These are phyloP conservation scores for Microthyrium microscopicum DNA, from an alignment of 2,329 filamentous ascomycete species.

Conservation along the genomic window DNA sequence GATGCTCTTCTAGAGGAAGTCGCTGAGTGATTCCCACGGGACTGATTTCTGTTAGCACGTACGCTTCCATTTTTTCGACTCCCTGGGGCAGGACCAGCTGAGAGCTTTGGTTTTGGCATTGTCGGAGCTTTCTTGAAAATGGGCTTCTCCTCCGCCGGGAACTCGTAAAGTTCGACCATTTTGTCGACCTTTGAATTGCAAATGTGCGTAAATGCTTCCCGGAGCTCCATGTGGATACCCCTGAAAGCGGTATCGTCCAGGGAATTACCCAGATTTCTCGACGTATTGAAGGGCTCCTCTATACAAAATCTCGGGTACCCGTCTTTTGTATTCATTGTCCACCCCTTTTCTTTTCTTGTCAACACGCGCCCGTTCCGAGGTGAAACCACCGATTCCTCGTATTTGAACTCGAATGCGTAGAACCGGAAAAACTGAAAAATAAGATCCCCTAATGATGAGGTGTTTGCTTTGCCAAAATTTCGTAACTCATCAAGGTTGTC, in stretches of 20 bases:
- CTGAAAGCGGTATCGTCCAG: slow-evolving; percentile 89
- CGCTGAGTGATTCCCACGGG: background rate
- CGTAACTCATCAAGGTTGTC: slow-evolving; percentile 64
- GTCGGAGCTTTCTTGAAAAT: slow-evolving; percentile 36
- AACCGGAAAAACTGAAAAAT: slow-evolving; percentile 91
- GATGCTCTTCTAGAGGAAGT: slow-evolving; percentile 8
- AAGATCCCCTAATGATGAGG: slow-evolving; percentile 67
- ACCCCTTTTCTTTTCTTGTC: slow-evolving; percentile 72
- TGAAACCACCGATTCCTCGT: slow-evolving; percentile 68
- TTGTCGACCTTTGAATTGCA: slow-evolving; percentile 62
- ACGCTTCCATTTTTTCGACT: slow-evolving; percentile 32
- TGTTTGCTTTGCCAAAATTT: slow-evolving; percentile 63
- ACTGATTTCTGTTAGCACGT: slow-evolving; percentile 12
- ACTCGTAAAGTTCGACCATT: slow-evolving; percentile 77
- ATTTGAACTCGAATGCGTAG: slow-evolving; percentile 87
- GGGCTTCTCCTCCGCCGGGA: slow-evolving; percentile 60
- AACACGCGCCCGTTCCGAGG: slow-evolving; percentile 66
- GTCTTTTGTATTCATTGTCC: slow-evolving; percentile 48
- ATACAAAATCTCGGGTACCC: slow-evolving; percentile 66
- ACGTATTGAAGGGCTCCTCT: slow-evolving; percentile 87
- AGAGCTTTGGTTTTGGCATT: slow-evolving; percentile 37
- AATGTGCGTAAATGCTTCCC: slow-evolving; percentile 72
- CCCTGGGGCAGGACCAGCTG: slow-evolving; percentile 25
- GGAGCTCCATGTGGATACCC: slow-evolving; percentile 76
- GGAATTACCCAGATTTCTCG: slow-evolving; percentile 84